These are phyloP conservation scores for Cochlearia excelsa DNA, from an alignment of 345 rosid species.

Conservation along the genomic window DNA sequence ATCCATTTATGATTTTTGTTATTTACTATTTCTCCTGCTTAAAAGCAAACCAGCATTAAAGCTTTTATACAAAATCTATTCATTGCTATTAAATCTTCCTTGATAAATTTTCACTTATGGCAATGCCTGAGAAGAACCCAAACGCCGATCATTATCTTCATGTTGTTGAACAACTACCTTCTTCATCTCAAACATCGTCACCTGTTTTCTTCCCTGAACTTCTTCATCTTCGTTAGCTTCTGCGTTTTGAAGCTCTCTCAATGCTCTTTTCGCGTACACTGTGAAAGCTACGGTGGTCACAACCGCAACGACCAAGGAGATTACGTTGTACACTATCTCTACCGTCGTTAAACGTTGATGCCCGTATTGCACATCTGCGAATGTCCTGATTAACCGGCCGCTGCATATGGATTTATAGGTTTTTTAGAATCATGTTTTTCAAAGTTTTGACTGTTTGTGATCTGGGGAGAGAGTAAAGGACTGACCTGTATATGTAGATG, in stretches of 20 bases:
- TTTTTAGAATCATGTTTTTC: too few species aligned
- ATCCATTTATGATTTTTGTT: too few species aligned
- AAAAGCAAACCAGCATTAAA: too few species aligned
- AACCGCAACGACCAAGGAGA: slow-evolving; percentile 60
- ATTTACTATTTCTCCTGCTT: too few species aligned
- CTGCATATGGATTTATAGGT: not conserved
- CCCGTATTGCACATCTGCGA: slow-evolving; percentile 64
- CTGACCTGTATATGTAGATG: slow-evolving; percentile 81
- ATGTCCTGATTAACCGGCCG: not conserved
- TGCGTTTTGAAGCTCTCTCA: slow-evolving; percentile 47
- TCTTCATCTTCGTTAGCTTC: slow-evolving; percentile 36
- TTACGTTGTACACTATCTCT: slow-evolving; percentile 65
- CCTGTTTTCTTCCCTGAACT: slow-evolving; percentile 16
- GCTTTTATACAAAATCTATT: too few species aligned
- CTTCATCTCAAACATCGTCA: slow-evolving; percentile 32
- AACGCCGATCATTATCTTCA: slow-evolving; percentile 28
- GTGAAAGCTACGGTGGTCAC: slow-evolving; percentile 65
- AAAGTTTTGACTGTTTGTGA: not conserved
- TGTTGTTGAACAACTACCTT: slow-evolving; percentile 38
- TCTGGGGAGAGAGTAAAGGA: not conserved
- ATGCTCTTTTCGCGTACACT: slow-evolving; percentile 55
- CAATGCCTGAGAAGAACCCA: slow-evolving; percentile 15
- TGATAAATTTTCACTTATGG: not conserved
- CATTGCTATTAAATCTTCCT: too few species aligned
- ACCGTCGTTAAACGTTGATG: slow-evolving; percentile 54